Conservation (phyloP, 176 grass and related monocot genomes). For the Cocos nucifera region DNA sequence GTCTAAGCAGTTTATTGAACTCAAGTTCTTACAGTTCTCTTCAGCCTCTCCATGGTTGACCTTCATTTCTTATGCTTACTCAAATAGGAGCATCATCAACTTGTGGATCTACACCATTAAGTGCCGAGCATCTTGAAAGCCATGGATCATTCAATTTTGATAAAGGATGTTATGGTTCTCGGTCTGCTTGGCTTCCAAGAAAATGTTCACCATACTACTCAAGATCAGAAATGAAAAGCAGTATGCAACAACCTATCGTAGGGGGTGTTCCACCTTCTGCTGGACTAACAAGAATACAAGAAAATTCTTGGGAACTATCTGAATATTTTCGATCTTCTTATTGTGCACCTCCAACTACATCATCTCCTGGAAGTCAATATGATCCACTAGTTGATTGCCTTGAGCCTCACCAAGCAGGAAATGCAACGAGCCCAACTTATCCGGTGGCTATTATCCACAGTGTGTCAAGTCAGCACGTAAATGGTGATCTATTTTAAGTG, state of each 20-base stretch:
- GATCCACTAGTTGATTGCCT: slow-evolving; percentile 19
- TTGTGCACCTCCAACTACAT: slow-evolving; percentile 22
- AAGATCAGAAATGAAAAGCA: neutral
- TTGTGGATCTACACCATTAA: slow-evolving; percentile 19
- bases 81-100: slow-evolving; percentile 17
- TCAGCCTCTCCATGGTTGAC: no score
- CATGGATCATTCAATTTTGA: slow-evolving; percentile 9
- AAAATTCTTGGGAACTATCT: slow-evolving; percentile 49
- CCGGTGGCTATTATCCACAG: slow-evolving; percentile 6
- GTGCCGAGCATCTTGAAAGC: slow-evolving; percentile 19
- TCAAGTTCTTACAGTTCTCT: neutral
- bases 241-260: neutral
- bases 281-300: slow-evolving; percentile 18
- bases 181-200: slow-evolving; percentile 12
- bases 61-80: neutral
- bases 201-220: slow-evolving; percentile 15
- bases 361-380: slow-evolving; percentile 19
- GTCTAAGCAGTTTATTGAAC: slow-evolving; percentile 26
- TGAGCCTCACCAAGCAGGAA: neutral
- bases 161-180: slow-evolving; percentile 21
- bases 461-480: neutral
- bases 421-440: slow-evolving; percentile 12
- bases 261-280: slow-evolving; percentile 7
- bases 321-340: slow-evolving; percentile 54
- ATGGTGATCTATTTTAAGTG: no score